These are phyloP conservation scores for Erythrophleum fordii DNA, from an alignment of 306 rosid species.

Conservation along the genomic window DNA sequence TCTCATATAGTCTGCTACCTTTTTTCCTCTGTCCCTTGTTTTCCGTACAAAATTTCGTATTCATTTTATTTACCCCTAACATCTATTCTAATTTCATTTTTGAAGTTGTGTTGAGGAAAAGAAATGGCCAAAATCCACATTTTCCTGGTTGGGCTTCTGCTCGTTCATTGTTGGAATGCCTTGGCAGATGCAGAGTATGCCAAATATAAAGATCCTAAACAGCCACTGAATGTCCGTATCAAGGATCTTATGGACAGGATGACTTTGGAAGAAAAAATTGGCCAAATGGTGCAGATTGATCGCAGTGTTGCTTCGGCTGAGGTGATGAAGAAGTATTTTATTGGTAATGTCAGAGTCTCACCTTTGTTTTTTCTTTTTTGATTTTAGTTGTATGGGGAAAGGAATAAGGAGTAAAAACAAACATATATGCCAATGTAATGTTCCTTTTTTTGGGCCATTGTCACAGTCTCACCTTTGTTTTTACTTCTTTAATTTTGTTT, in stretches of 20 bases:
- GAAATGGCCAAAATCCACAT: conserved; percentile 30
- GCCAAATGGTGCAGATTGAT: conserved; percentile 49
- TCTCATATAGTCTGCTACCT: background rate
- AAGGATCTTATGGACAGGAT: conserved; percentile 40
- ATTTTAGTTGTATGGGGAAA: background rate
- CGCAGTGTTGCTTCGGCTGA: conserved; percentile 35
- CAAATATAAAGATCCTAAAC: conserved; percentile 49
- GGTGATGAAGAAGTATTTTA: conserved; percentile 40
- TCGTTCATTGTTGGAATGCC: conserved; percentile 28
- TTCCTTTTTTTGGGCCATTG: background rate
- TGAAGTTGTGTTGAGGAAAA: conserved; percentile 30
- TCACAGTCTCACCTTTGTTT: background rate
- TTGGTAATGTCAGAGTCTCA: conserved; percentile 27
- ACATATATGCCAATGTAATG: background rate
- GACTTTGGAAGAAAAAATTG: conserved; percentile 49
- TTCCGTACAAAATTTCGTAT: background rate
- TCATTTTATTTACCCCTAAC: background rate
- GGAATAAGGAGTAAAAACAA: background rate
- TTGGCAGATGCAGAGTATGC: conserved; percentile 26
- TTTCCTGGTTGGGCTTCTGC: conserved; percentile 31
- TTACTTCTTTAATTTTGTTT: background rate
- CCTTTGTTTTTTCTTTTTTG: background rate
- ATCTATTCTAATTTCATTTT: background rate
- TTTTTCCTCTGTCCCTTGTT: background rate
- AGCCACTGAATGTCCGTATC: conserved; percentile 40